phyloP scores from a whole-genome alignment of 2,329 filamentous ascomycete species.

The Penicillium sp. region DNA sequence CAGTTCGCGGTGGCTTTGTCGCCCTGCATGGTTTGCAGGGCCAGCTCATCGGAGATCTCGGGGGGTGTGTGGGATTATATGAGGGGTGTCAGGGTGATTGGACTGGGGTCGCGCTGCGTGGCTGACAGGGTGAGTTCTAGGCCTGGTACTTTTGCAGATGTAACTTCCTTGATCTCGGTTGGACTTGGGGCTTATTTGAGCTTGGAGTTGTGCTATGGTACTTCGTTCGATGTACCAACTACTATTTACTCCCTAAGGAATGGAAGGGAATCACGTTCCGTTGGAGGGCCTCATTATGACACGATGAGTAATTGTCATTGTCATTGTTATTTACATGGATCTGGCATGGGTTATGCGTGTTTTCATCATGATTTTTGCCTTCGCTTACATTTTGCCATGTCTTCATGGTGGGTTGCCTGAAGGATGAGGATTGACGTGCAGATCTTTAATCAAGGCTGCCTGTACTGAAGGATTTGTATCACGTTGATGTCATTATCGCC shows the following conservation, averaged over 20 bases:
- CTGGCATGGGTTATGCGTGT: neutral
- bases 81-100: neutral
- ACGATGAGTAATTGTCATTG: constrained; percentile 7
- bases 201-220: neutral
- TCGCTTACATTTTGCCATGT: neutral
- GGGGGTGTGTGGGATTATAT: neutral
- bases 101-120: neutral
- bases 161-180: neutral
- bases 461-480: neutral
- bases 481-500: constrained; percentile 12
- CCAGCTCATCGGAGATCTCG: constrained; percentile 6
- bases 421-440: neutral
- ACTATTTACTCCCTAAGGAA: neutral
- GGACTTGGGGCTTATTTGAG: neutral
- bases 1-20: constrained; percentile 15
- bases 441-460: neutral
- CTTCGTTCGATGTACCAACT: neutral
- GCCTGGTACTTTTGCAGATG: neutral
- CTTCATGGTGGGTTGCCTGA: neutral
- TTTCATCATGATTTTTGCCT: constrained; percentile 18
- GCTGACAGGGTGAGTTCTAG: constrained; percentile 1
- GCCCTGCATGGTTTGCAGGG: constrained; percentile 2
- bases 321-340: neutral
- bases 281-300: constrained; percentile 21
- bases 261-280: neutral